Conservation (phyloP, 768 basidiomycete genomes). For the Serendipita sp. region DNA sequence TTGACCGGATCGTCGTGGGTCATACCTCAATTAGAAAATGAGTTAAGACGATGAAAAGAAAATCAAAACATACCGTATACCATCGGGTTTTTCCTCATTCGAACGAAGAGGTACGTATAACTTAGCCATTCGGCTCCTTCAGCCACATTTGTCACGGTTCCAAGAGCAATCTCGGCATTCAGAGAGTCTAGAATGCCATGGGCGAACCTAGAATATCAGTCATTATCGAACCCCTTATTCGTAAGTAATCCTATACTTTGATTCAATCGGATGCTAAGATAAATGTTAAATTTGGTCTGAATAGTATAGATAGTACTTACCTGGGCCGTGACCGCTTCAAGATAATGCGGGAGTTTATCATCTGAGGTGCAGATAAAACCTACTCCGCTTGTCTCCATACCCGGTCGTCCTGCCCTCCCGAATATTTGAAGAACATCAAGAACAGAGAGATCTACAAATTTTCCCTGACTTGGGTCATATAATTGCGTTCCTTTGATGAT, state of each 20-base stretch:
- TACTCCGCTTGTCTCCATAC: slow-evolving; percentile 80
- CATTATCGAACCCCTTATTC: neutral
- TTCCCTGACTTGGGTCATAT: slow-evolving; percentile 79
- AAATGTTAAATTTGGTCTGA: neutral
- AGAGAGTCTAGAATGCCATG: slow-evolving; percentile 77
- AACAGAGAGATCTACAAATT: slow-evolving; percentile 83
- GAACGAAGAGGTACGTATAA: slow-evolving; percentile 90
- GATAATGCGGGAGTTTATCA: slow-evolving; percentile 83
- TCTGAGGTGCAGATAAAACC: slow-evolving; percentile 93
- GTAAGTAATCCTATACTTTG: slow-evolving; percentile 41
- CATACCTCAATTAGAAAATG: slow-evolving; percentile 38
- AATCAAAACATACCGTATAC: slow-evolving; percentile 45
- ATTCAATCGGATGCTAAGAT: slow-evolving; percentile 80
- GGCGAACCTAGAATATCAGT: slow-evolving; percentile 35
- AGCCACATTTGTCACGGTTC: slow-evolving; percentile 72
- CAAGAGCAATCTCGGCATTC: slow-evolving; percentile 89
- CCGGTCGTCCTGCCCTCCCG: slow-evolving; percentile 84
- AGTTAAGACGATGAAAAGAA: slow-evolving; percentile 3
- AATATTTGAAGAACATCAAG: slow-evolving; percentile 96
- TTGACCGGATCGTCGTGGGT: slow-evolving; percentile 46
- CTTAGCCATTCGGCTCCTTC: slow-evolving; percentile 93
- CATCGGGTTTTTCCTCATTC: slow-evolving; percentile 84
- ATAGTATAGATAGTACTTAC: slow-evolving; percentile 24
- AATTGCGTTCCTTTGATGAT: slow-evolving; percentile 96
- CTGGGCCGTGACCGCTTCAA: slow-evolving; percentile 76